A percentile compares a stretch with the other conserved stretches of the same genome.
phyloP scores from a whole-genome alignment of 768 basidiomycete genomes.

The Agaricus sinodeliciosus region DNA sequence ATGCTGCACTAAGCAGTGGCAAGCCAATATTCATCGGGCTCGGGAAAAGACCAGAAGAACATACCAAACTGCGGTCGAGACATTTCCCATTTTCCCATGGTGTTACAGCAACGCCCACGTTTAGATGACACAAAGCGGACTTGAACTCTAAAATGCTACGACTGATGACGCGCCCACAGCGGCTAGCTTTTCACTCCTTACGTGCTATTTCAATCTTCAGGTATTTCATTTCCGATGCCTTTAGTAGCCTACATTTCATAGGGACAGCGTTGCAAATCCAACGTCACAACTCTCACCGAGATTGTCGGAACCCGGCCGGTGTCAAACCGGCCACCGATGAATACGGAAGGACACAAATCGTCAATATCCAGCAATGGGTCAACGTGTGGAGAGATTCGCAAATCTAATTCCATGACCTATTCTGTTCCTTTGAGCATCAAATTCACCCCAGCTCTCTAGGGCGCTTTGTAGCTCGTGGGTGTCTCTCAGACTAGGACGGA shows the following conservation, averaged over 20 bases:
- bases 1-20: neutral
- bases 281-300: conserved; percentile 17
- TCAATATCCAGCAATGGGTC: conserved; percentile 16
- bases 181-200: neutral
- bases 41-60: conserved; percentile 1
- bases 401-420: conserved; percentile 30
- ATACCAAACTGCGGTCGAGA: neutral
- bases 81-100: conserved; percentile 8
- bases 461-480: conserved; percentile 9
- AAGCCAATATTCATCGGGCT: neutral
- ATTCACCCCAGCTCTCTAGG: conserved; percentile 15
- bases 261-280: neutral
- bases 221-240: neutral
- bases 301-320: conserved; percentile 28
- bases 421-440: conserved; percentile 21
- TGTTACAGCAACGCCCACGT: conserved; percentile 3
- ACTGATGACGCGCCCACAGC: conserved; percentile 3
- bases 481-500: conserved; percentile 13
- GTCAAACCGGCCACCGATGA: conserved; percentile 32
- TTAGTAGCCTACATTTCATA: neutral
- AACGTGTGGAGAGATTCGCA: conserved; percentile 32
- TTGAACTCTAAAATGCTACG: conserved; percentile 9
- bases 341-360: conserved; percentile 27
- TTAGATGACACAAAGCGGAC: neutral
- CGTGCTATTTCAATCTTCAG: neutral